A percentile compares a stretch with the other conserved stretches of the same genome.
Evolutionary conservation across 441 rosid species (phyloP).

Genomic region (Euphorbia celastroides): DNA sequence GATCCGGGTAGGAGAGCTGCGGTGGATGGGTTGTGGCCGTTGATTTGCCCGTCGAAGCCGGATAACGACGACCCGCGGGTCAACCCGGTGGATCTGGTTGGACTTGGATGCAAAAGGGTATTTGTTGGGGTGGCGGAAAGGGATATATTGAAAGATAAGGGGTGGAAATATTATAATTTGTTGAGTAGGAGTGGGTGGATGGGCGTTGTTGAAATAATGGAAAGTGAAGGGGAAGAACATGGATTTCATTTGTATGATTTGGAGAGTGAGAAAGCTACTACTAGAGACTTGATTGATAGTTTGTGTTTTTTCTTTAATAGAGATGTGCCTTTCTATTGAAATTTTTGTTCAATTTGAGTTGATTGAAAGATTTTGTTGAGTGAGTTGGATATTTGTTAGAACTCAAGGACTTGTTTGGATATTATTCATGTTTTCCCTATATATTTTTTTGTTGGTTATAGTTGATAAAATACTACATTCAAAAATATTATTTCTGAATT

Average conservation of each 20-base stretch:
- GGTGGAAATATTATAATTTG: slow-evolving; percentile 25
- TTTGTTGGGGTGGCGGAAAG: slow-evolving; percentile 34
- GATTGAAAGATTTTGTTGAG: too few species aligned
- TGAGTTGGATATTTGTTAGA: too few species aligned
- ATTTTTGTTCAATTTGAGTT: too few species aligned
- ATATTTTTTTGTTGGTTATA: too few species aligned
- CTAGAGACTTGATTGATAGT: slow-evolving; percentile 14
- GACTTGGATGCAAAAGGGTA: slow-evolving; percentile 23
- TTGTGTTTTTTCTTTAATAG: slow-evolving; percentile 26
- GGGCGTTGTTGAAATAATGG: slow-evolving; percentile 29
- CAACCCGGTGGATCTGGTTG: slow-evolving; percentile 26
- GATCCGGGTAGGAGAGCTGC: slow-evolving; percentile 13
- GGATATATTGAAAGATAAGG: slow-evolving; percentile 30
- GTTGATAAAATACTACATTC: too few species aligned
- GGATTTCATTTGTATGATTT: slow-evolving; percentile 27
- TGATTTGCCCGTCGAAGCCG: slow-evolving; percentile 25
- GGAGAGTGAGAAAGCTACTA: slow-evolving; percentile 19
- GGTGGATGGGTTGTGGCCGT: slow-evolving; percentile 25
- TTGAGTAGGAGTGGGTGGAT: slow-evolving; percentile 29
- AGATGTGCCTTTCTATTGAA: slow-evolving; percentile 10
- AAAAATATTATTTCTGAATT: too few species aligned
- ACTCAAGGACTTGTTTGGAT: too few species aligned
- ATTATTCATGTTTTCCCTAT: too few species aligned
- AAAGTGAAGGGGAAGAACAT: slow-evolving; percentile 29
- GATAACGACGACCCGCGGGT: slow-evolving; percentile 30